These are phyloP conservation scores for Irpex sp. DNA, from an alignment of 1,284 basidiomycete genomes.

Conservation along the genomic window DNA sequence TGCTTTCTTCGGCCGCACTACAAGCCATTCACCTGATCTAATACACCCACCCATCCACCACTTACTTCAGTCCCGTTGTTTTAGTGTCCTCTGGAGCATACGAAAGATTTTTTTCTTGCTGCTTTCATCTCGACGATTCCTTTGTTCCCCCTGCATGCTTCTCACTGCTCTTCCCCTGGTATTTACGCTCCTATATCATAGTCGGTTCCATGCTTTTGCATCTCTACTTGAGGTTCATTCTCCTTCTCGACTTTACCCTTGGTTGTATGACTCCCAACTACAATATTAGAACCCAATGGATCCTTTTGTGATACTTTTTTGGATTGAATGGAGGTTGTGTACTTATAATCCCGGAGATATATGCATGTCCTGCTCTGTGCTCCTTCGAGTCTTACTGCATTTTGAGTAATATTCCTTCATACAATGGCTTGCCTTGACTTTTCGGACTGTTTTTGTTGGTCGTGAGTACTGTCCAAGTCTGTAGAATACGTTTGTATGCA, in stretches of 20 bases:
- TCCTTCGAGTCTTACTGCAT: neutral
- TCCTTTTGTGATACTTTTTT: constrained; percentile 3
- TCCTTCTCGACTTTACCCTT: constrained; percentile 6
- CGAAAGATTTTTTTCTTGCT: constrained; percentile 17
- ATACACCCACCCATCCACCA: constrained; percentile 7
- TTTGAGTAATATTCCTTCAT: neutral
- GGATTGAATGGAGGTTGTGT: neutral
- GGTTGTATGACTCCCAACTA: constrained; percentile 18
- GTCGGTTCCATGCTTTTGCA: constrained; percentile 12
- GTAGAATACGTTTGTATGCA: too few species aligned
- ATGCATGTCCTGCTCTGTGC: neutral
- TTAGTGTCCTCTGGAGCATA: constrained; percentile 27
- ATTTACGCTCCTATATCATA: constrained; percentile 18
- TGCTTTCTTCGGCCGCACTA: constrained; percentile 2
- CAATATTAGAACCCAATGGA: constrained; percentile 16
- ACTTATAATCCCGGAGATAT: neutral
- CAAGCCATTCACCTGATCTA: constrained; percentile 7
- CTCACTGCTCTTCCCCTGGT: constrained; percentile 15
- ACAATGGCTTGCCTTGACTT: neutral
- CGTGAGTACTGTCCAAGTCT: too few species aligned
- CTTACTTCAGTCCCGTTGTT: constrained; percentile 13
- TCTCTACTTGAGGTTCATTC: constrained; percentile 16
- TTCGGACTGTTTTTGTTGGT: too few species aligned
- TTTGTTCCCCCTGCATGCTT: constrained; percentile 10
- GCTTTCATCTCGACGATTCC: constrained; percentile 10